Evolutionary conservation across 441 rosid species (phyloP).

Genomic region (Biscutella auriculata): DNA sequence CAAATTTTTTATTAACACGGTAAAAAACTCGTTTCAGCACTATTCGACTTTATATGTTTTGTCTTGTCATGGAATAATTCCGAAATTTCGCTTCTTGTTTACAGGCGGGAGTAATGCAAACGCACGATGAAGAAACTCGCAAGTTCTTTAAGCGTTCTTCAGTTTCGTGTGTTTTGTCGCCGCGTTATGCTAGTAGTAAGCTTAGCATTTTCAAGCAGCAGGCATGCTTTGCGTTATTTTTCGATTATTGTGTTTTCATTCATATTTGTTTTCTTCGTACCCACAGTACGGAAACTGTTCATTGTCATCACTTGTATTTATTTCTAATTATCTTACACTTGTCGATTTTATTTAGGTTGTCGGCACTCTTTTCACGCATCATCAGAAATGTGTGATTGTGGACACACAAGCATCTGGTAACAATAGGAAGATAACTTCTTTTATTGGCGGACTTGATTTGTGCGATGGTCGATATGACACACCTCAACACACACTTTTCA

Average conservation of each 20-base stretch:
- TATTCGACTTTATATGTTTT: no score
- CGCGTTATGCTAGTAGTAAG: constrained; percentile 92
- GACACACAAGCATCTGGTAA: constrained; percentile 75
- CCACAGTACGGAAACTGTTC: background rate
- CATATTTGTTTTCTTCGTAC: background rate
- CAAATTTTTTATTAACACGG: constrained; percentile 64
- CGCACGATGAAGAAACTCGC: constrained; percentile 82
- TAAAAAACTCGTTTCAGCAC: constrained; percentile 6
- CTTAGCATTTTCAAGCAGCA: constrained; percentile 91
- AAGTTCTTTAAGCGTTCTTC: constrained; percentile 85
- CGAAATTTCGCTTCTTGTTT: background rate
- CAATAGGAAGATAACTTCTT: constrained; percentile 57
- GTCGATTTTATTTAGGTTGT: constrained; percentile 45
- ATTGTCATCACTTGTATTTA: no score
- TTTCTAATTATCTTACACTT: background rate
- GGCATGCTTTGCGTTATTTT: constrained; percentile 51
- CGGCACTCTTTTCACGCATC: constrained; percentile 80
- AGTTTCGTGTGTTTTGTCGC: constrained; percentile 67
- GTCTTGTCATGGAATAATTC: background rate
- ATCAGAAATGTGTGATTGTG: constrained; percentile 81
- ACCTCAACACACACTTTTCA: constrained; percentile 58
- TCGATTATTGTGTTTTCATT: background rate
- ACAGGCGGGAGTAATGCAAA: constrained; percentile 80
- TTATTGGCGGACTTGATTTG: constrained; percentile 76
- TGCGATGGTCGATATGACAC: constrained; percentile 94